Conservation (phyloP, 495 filamentous ascomycete species). For the Achaetomiella virescens region DNA sequence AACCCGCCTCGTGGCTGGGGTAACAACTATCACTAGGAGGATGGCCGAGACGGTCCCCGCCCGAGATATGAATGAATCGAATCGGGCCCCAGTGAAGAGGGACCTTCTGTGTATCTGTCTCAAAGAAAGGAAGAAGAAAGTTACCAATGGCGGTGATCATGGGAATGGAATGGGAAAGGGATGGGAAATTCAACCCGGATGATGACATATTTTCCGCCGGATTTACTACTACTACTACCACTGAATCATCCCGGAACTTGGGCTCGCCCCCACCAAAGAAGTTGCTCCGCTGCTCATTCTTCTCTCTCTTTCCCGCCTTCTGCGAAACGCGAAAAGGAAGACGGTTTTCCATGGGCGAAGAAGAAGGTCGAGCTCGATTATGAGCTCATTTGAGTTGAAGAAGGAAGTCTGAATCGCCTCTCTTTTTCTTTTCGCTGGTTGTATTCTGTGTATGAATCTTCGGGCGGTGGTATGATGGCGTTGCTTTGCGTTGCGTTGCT, state of each 20-base stretch:
- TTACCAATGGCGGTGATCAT: no score
- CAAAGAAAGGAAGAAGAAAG: no score
- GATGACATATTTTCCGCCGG: background rate
- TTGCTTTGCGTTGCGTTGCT: no score
- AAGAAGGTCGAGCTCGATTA: background rate
- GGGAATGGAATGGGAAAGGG: background rate
- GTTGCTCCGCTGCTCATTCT: background rate
- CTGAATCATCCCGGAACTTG: no score
- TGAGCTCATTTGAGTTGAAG: no score
- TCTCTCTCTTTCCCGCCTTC: background rate
- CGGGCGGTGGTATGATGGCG: no score
- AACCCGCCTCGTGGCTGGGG: constrained; percentile 56
- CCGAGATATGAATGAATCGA: background rate
- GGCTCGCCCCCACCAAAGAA: background rate
- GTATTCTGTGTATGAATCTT: background rate
- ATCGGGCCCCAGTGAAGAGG: background rate
- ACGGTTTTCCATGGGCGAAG: constrained; percentile 4
- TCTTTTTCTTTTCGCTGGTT: constrained; percentile 3
- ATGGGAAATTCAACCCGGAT: background rate
- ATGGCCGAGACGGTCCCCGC: background rate
- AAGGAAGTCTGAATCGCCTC: background rate
- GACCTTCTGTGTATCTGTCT: no score
- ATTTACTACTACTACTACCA: background rate
- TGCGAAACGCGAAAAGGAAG: background rate
- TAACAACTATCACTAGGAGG: constrained; percentile 57